phyloP scores from a whole-genome alignment of 2,329 filamentous ascomycete species.

The Purpureocillium takamizusanense region DNA sequence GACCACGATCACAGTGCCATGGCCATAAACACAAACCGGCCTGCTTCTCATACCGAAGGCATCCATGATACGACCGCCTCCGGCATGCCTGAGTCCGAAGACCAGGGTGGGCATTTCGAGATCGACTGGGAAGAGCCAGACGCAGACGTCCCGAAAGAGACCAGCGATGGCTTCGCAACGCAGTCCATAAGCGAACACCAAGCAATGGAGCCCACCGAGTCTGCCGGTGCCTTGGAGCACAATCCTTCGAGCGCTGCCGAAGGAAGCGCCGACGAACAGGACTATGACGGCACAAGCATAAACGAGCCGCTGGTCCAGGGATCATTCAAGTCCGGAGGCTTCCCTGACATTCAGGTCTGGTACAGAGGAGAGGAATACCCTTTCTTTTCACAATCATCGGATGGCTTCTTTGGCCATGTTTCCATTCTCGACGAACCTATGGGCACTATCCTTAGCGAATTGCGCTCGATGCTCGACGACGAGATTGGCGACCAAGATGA shows the following conservation, averaged over 20 bases:
- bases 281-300: not conserved
- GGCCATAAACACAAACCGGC: not conserved
- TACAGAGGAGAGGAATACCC: slow-evolving; percentile 35
- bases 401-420: slow-evolving; percentile 35
- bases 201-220: not conserved
- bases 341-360: slow-evolving; percentile 29
- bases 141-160: not conserved
- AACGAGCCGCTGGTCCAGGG: slow-evolving; percentile 1
- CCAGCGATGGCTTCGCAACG: not conserved
- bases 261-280: not conserved
- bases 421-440: slow-evolving; percentile 34
- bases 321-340: slow-evolving; percentile 10
- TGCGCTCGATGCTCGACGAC: slow-evolving; percentile 35
- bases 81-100: not conserved
- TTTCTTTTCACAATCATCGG: slow-evolving; percentile 23
- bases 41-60: not conserved
- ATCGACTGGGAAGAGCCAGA: slow-evolving; percentile 14
- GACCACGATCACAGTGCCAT: not conserved
- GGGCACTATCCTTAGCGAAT: slow-evolving; percentile 31
- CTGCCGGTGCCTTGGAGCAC: not conserved
- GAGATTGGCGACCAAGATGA: slow-evolving; percentile 38
- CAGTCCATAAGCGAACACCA: too few species aligned
- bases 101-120: slow-evolving; percentile 8
- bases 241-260: not conserved
- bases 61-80: not conserved